Percentiles rank a stretch among this genome's conserved stretches.
These are phyloP conservation scores for Gossypium aridum DNA, from an alignment of 441 rosid species.

Conservation along the genomic window DNA sequence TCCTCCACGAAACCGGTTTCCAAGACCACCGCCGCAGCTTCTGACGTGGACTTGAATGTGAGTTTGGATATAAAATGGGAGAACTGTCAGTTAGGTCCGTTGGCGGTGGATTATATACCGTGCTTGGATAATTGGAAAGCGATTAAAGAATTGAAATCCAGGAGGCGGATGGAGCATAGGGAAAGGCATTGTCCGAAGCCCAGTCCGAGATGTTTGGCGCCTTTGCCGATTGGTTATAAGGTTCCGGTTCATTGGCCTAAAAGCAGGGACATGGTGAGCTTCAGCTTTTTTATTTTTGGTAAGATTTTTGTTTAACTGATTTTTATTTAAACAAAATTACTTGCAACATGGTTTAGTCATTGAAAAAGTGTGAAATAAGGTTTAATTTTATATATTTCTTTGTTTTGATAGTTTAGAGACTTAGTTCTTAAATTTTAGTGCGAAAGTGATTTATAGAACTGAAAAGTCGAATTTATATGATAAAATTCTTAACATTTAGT, in stretches of 20 bases:
- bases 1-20: background rate
- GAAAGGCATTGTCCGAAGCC: conserved; percentile 88
- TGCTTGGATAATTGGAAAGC: conserved; percentile 68
- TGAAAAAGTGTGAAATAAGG: no score
- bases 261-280: conserved; percentile 95
- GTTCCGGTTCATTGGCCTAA: conserved; percentile 72
- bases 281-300: conserved; percentile 45
- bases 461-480: background rate
- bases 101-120: conserved; percentile 66
- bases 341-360: no score
- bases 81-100: conserved; percentile 33
- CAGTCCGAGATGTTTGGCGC: conserved; percentile 57
- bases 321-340: background rate
- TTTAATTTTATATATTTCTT: no score
- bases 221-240: conserved; percentile 65
- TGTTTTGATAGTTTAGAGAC: no score
- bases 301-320: conserved; percentile 25
- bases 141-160: conserved; percentile 48
- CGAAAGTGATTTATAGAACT: background rate
- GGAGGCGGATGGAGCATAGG: conserved; percentile 81
- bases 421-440: background rate
- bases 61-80: conserved; percentile 33
- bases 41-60: conserved; percentile 10
- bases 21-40: background rate
- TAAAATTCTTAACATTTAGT: background rate